Evolutionary conservation across 305 asterid species (phyloP), one percentile per base, ranked within the genome.

Genomic region (Solanum hybrid): DNA sequence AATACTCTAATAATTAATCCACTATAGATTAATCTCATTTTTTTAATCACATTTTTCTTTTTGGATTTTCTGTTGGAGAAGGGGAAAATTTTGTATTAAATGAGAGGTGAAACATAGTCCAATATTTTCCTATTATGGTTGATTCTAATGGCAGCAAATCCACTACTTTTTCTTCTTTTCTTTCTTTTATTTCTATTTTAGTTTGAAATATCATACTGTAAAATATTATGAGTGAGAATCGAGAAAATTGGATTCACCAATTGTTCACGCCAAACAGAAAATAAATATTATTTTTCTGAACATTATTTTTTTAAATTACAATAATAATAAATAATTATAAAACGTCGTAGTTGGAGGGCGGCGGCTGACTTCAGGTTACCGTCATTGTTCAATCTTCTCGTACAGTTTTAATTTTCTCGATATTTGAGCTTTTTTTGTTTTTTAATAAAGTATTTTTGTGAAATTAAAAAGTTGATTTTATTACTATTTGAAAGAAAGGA

Each of bases 271-370:
- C 76, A 85, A 77, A 31, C 76, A 56, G 76, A 85, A 56, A 56
- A 85, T 56, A 45, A 45, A 17, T 45, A 42, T 8, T 7, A 7
- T 3, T 15, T 13, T 42, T 17, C 60, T 81, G 12, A n/a, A 12
- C 14, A 14, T 15, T 37, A 36, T 79, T 38, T 76, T 37, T 40
- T 26, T 0, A 10, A 81, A 77, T 32, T 15, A 15, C 10, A 31
- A 31, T 75, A 73, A 72, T 5, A 26, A 75, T 29, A 29, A 71
- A 4, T 26, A 26, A n/a, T 26, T 35, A 87, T 90, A 86, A 89
- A 86, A 89, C 90, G 93, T 89, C 93, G 90, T 72, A 86, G 92
- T 92, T 76, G 90, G 92, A 92, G 94, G 95, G 93, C 94, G 94
- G 94, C 94, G 92, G 92, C 84, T 92, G 90, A 93, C 91, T 85